These are phyloP conservation scores for Hibiscus syriacus DNA, from an alignment of 345 rosid species.

Conservation along the genomic window DNA sequence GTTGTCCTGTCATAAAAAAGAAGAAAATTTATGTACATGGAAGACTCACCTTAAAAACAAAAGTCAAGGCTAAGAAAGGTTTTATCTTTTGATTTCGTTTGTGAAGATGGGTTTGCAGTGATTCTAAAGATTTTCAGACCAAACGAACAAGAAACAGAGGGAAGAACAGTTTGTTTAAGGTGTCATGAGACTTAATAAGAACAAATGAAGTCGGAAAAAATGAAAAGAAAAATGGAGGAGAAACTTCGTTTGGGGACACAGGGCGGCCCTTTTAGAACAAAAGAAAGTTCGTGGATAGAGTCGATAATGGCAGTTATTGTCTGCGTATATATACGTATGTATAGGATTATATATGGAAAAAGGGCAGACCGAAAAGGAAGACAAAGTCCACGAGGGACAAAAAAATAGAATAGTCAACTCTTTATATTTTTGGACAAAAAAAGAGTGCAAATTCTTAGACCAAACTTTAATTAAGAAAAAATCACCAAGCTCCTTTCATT, in stretches of 20 bases:
- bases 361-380: neutral
- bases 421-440: no score
- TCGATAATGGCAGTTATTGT: conserved; percentile 11
- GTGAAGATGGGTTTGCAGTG: neutral
- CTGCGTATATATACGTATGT: neutral
- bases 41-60: neutral
- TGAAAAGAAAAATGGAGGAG: neutral
- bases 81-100: neutral
- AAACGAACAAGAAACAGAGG: neutral
- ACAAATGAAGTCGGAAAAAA: neutral
- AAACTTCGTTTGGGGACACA: neutral
- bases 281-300: conserved; percentile 11
- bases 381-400: neutral
- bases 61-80: neutral
- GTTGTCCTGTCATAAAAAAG: neutral
- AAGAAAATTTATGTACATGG: no score
- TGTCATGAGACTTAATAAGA: neutral
- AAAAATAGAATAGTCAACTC: no score
- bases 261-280: no score
- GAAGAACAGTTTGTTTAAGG: neutral
- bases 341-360: neutral
- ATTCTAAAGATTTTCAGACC: neutral
- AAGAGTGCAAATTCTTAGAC: no score
- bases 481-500: no score
- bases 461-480: no score